A percentile compares a stretch with the other conserved stretches of the same genome.
Evolutionary conservation across 2,329 filamentous ascomycete genomes (phyloP).

Genomic region (Hymenoscyphus fructigenus): DNA sequence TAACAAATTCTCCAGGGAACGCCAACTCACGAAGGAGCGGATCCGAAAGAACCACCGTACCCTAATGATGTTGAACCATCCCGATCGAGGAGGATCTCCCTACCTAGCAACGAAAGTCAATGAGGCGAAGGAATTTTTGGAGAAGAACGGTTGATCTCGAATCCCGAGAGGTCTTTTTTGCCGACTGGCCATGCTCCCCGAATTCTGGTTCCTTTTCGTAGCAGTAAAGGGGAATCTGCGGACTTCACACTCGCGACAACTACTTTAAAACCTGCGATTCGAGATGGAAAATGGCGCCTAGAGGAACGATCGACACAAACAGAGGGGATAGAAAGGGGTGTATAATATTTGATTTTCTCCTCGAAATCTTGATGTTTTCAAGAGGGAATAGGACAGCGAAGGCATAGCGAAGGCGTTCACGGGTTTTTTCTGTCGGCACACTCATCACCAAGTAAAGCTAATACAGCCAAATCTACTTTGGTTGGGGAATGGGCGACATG

Average conservation of each 20-base stretch:
- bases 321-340: neutral
- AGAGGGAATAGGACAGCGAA: neutral
- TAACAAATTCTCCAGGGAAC: slow-evolving; percentile 60
- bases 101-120: slow-evolving; percentile 98
- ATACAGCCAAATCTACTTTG: neutral
- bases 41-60: slow-evolving; percentile 92
- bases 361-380: neutral
- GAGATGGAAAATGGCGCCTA: neutral
- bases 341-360: slow-evolving; percentile 16
- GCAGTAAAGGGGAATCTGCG: neutral
- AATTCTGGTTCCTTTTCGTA: neutral
- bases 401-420: slow-evolving; percentile 32
- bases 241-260: neutral
- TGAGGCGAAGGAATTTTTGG: slow-evolving; percentile 94
- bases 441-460: neutral
- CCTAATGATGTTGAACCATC: slow-evolving; percentile 97
- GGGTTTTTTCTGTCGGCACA: neutral
- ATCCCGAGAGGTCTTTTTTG: neutral
- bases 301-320: neutral
- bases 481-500: neutral
- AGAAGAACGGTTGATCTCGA: slow-evolving; percentile 57
- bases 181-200: neutral
- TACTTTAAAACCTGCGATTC: neutral
- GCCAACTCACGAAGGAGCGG: slow-evolving; percentile 85
- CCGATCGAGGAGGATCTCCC: slow-evolving; percentile 92